Percentiles rank a stretch among this genome's conserved stretches.
Conservation (phyloP, 148 eudicot genomes). For the Diospyros kaki region DNA sequence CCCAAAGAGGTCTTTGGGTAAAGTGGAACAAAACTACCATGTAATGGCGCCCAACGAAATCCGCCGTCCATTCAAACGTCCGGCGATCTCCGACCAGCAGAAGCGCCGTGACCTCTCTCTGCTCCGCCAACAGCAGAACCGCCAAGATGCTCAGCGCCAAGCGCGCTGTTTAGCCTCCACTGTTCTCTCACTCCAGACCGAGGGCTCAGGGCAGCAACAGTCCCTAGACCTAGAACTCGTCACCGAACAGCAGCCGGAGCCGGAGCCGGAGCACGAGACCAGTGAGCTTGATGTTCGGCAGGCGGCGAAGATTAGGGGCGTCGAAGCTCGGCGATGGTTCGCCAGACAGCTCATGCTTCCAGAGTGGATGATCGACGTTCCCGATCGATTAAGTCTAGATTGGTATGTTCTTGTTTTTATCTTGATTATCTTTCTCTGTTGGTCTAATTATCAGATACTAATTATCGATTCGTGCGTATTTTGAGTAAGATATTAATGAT, state of each 20-base stretch:
- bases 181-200: constrained; percentile 46
- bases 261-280: constrained; percentile 7
- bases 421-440: neutral
- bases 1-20: neutral
- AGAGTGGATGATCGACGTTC: constrained; percentile 98
- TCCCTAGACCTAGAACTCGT: constrained; percentile 12
- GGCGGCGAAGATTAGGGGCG: constrained; percentile 62
- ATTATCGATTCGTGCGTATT: neutral
- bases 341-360: constrained; percentile 92
- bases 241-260: neutral
- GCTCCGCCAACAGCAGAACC: constrained; percentile 73
- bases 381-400: constrained; percentile 49
- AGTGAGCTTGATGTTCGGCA: constrained; percentile 52
- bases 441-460: neutral
- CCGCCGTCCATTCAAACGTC: constrained; percentile 80
- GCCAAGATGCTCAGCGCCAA: constrained; percentile 70
- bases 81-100: constrained; percentile 85
- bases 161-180: constrained; percentile 82
- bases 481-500: neutral
- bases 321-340: constrained; percentile 72
- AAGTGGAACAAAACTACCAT: neutral
- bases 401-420: constrained; percentile 39
- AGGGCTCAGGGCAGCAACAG: constrained; percentile 17
- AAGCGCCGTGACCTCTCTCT: constrained; percentile 76
- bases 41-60: constrained; percentile 75